These are phyloP conservation scores for Pyrus hybrid DNA, from an alignment of 331 rosid genomes.

Conservation along the genomic window DNA sequence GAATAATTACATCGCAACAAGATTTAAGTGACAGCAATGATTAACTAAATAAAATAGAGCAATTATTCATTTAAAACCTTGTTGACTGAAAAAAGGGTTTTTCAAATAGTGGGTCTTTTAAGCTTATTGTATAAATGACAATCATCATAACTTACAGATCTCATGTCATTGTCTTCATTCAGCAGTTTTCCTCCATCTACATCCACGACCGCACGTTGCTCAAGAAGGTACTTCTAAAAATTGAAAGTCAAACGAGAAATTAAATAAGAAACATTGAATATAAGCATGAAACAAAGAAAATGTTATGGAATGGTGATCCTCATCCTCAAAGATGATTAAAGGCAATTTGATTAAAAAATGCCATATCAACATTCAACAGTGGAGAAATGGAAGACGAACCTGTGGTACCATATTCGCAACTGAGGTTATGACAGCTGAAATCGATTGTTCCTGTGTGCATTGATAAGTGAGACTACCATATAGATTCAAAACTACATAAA, in stretches of 20 bases:
- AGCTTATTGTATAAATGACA: neutral
- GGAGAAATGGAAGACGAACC: conserved; percentile 41
- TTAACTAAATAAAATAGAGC: conserved; percentile 3
- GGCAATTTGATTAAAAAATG: neutral
- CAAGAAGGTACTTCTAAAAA: conserved; percentile 78
- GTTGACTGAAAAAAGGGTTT: too few relatives aligned
- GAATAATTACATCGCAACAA: conserved; percentile 17
- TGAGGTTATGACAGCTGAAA: conserved; percentile 66
- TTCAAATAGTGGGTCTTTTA: too few relatives aligned
- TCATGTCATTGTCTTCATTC: conserved; percentile 82
- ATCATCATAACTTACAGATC: conserved; percentile 67
- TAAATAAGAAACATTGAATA: neutral
- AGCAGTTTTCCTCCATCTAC: conserved; percentile 80
- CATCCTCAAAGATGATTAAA: neutral
- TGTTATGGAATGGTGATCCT: neutral
- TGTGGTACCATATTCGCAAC: conserved; percentile 87
- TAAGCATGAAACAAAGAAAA: neutral
- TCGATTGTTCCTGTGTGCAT: conserved; percentile 72
- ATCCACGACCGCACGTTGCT: conserved; percentile 69
- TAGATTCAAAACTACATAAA: neutral
- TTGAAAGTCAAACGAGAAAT: neutral
- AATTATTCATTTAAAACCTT: too few relatives aligned
- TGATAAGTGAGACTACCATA: conserved; percentile 12
- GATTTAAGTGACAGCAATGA: neutral
- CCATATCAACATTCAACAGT: neutral